phyloP scores from a whole-genome alignment of 768 basidiomycete species.

The Trametes sanguinea region DNA sequence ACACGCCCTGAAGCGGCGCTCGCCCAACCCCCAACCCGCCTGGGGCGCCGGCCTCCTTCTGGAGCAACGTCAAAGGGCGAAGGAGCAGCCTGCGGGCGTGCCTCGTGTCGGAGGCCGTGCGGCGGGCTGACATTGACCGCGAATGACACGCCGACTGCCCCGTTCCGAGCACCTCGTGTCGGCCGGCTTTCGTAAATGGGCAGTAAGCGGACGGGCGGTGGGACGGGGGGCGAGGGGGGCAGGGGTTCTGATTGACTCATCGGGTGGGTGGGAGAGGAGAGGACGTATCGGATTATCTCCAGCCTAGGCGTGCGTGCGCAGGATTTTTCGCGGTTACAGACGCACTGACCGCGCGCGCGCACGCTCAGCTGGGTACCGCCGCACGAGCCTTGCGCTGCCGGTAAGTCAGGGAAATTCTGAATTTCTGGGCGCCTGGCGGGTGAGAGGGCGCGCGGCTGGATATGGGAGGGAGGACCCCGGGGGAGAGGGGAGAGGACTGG shows the following conservation, averaged over 20 bases:
- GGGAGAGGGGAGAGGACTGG: neutral
- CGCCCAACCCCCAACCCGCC: neutral
- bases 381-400: too few relatives aligned
- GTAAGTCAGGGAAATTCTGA: too few relatives aligned
- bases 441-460: neutral
- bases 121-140: neutral
- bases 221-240: neutral
- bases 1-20: constrained; percentile 11
- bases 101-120: constrained; percentile 4
- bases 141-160: constrained; percentile 11
- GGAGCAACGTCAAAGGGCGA: constrained; percentile 17
- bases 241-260: constrained; percentile 18
- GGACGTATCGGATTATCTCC: constrained; percentile 16
- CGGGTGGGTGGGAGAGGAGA: constrained; percentile 1
- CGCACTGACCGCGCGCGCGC: neutral
- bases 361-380: too few relatives aligned
- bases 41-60: neutral
- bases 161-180: constrained; percentile 22
- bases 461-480: neutral
- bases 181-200: constrained; percentile 16
- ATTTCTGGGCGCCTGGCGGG: too few relatives aligned
- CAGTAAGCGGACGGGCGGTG: constrained; percentile 17
- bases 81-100: constrained; percentile 1
- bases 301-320: neutral
- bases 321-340: constrained; percentile 7